Base-by-base conservation (phyloP, 2,329 filamentous ascomycete species). In the Fusarium sp. region DNA sequence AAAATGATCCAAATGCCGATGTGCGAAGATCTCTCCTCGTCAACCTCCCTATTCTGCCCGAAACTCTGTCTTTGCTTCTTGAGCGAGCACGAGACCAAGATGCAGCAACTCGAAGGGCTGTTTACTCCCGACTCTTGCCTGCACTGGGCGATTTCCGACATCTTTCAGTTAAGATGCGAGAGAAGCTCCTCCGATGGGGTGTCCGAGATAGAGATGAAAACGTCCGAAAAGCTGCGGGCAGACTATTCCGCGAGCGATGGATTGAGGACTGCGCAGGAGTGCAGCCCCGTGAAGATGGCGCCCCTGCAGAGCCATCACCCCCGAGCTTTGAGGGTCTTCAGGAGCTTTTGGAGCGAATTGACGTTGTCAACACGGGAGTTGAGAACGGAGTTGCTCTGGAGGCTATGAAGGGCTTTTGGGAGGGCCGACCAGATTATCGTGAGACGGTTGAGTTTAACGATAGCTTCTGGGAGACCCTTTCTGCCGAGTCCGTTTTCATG, bases 391-490 rank as follows among this genome's bases (percentile, higher is more conserved):
- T 98, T 68, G 96, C 94, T 2, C 89, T 97, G 10, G 94, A 98
- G 80, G 96, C 96, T 1, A 98, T 99, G 95, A 93, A 90, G 70
- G 94, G 94, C 57, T 98, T 99, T 83, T 99, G 96, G 96, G 93
- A 96, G 75, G 94, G 95, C 6, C 91, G 96, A 20, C 93, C 94
- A 4, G 93, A 96, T 80, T 95, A 95, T 78, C 87, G 92, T 61
- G 92, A 95, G 63, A 90, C 89, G 34, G 88, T 95, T 63, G 87
- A 84, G 27, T 94, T 96, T 73, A 89, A 93, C 72, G 91, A 95
- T 76, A 85, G 87, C 18, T 96, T 94, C 82, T 97, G 93, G 93
- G 91, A 95, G 77, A 93, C 93, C 2, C 85, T 96, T 14, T 93
- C 92, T 1, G 93, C 95, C 2, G 95, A 98, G 81, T 93, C 94